A percentile compares a stretch with the other conserved stretches of the same genome.
Evolutionary conservation across 2,329 filamentous ascomycete species (phyloP).

Genomic region (Fusarium kyushuense): DNA sequence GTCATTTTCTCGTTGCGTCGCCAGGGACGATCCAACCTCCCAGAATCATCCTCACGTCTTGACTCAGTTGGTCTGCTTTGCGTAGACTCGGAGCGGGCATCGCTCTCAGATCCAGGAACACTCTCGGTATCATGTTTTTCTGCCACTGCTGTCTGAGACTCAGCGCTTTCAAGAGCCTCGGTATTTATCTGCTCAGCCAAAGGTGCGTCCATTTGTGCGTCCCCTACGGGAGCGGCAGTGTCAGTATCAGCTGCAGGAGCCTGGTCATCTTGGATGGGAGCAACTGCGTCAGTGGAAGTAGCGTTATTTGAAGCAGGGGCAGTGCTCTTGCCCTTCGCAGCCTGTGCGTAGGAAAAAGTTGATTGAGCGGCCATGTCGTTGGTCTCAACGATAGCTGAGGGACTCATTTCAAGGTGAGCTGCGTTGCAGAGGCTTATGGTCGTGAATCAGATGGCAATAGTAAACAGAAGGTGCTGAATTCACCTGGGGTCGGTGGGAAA

Average conservation of each 20-base stretch:
- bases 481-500: slow-evolving; percentile 36
- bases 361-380: slow-evolving; percentile 66
- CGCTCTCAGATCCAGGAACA: slow-evolving; percentile 55
- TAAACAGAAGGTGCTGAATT: slow-evolving; percentile 38
- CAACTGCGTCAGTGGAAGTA: slow-evolving; percentile 41
- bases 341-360: slow-evolving; percentile 94
- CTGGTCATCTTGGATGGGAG: slow-evolving; percentile 48
- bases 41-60: slow-evolving; percentile 56
- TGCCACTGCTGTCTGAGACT: slow-evolving; percentile 34
- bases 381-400: slow-evolving; percentile 46
- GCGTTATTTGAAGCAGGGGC: slow-evolving; percentile 49
- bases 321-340: slow-evolving; percentile 81
- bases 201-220: slow-evolving; percentile 44
- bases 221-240: slow-evolving; percentile 44
- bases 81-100: slow-evolving; percentile 52
- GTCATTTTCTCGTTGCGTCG: slow-evolving; percentile 62
- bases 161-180: slow-evolving; percentile 43
- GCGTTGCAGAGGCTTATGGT: slow-evolving; percentile 36
- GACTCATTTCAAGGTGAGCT: slow-evolving; percentile 47
- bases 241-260: slow-evolving; percentile 44
- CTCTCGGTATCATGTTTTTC: slow-evolving; percentile 54
- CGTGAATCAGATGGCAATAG: slow-evolving; percentile 26
- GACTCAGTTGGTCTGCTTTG: slow-evolving; percentile 51
- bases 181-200: slow-evolving; percentile 45
- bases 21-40: slow-evolving; percentile 56